Base-by-base conservation (phyloP, 2,329 filamentous ascomycete species). In the Colletotrichum sp. region DNA sequence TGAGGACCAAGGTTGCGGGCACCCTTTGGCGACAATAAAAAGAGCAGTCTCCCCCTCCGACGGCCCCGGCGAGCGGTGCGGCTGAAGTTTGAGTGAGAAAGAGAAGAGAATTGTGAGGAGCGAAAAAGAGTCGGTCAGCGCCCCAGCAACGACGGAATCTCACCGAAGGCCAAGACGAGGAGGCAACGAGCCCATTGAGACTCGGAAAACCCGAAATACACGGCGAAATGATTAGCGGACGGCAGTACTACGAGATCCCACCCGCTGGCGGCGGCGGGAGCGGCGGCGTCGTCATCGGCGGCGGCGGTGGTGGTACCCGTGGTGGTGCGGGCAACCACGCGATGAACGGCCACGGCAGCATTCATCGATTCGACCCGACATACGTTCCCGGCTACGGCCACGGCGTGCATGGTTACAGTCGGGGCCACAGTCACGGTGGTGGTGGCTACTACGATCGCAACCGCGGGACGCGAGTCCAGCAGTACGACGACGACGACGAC, bases 191-290 rank as follows among this genome's bases (percentile, higher is more conserved):
- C 30, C 30, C 24, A 36, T 38, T 55, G n/a, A 52, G 28, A 34
- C 48, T 26, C 52, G 28, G 67, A 43, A n/a, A 48, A 28, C 30
- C 13, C 67, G 30, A 43, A 38, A 18, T 38, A 5, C 16, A 36
- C 60, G 2, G 13, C 60, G 64, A 30, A 13, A 75, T 72, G 72
- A 63, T 72, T 63, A 67, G 72, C 69, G 63, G 72, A 72, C 69
- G 55, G 38, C 72, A 75, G 43, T 75, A 75, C 63, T 73, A 67
- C 38, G 73, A 75, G 38, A 68, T 68, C 8, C 73, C 70, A 34
- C 57, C 69, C 16, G 60, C 61, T 28, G 32, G 70, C 24, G 34
- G 28, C 34, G 55, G 58, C 32, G 58, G 55, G 21, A 28, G 30
- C 30, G 58, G 58, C 30, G 55, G 69, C 34, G 34, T 48, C 38